Evolutionary conservation across 2,329 filamentous ascomycete genomes (phyloP).

Genomic region (Penicillium nordicum): DNA sequence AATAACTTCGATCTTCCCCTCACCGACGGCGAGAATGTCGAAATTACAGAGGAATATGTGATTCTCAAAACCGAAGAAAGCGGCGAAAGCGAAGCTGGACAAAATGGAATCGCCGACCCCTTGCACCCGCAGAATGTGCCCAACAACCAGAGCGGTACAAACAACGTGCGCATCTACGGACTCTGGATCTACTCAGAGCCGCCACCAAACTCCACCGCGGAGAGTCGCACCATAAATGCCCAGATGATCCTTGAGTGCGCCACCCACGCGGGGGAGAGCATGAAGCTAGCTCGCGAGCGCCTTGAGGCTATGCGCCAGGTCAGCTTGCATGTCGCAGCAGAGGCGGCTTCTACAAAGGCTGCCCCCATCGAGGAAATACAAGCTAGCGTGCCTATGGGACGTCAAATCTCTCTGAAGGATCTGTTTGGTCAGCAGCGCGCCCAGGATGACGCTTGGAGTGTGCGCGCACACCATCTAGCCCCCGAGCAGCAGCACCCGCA

Average conservation of each 20-base stretch:
- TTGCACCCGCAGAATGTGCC: constrained; percentile 8
- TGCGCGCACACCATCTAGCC: constrained; percentile 44
- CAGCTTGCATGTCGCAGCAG: constrained; percentile 32
- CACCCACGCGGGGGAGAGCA: constrained; percentile 49
- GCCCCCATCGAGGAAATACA: constrained; percentile 38
- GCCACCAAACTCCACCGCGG: constrained; percentile 53
- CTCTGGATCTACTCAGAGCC: constrained; percentile 64
- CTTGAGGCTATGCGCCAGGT: constrained; percentile 35
- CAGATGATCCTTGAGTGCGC: constrained; percentile 56
- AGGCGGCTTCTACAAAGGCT: constrained; percentile 27
- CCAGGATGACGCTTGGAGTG: constrained; percentile 51
- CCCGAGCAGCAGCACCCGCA: constrained; percentile 14
- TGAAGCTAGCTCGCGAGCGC: constrained; percentile 43
- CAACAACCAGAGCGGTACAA: constrained; percentile 6
- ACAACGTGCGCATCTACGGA: constrained; percentile 50
- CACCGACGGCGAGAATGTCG: constrained; percentile 56
- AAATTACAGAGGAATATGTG: constrained; percentile 61
- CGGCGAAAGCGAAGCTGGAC: constrained; percentile 22
- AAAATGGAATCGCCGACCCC: constrained; percentile 20
- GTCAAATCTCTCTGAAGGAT: constrained; percentile 52
- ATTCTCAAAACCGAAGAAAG: constrained; percentile 52
- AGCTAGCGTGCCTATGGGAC: constrained; percentile 49
- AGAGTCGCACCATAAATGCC: constrained; percentile 51
- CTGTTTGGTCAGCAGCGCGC: constrained; percentile 55
- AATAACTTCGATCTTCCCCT: constrained; percentile 68